phyloP scores from a whole-genome alignment of 202 grass and related monocot species.

The Schoenoplectus tabernaemontani region DNA sequence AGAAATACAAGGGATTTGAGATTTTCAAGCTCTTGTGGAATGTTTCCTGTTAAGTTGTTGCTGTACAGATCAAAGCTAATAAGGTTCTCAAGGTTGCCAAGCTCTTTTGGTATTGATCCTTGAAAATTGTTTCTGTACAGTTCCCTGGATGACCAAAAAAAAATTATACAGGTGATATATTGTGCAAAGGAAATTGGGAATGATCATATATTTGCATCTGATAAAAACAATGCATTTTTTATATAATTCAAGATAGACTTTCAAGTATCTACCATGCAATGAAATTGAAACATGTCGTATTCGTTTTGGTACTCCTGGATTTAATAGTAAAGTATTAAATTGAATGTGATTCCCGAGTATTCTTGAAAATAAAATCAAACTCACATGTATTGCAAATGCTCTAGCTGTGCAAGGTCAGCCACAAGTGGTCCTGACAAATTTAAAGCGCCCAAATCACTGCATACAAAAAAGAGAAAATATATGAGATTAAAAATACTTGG shows the following conservation, averaged over 20 bases:
- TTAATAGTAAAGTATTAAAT: neutral
- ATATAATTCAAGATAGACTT: neutral
- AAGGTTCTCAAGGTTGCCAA: conserved; percentile 56
- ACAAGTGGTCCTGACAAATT: conserved; percentile 65
- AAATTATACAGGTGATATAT: too few relatives aligned
- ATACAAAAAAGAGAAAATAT: neutral
- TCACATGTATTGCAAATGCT: conserved; percentile 75
- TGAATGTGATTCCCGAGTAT: neutral
- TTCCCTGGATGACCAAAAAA: conserved; percentile 33
- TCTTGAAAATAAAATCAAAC: neutral
- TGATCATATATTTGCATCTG: too few relatives aligned
- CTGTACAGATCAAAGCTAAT: conserved; percentile 66
- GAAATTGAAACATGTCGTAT: neutral
- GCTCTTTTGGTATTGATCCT: conserved; percentile 42
- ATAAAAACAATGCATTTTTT: too few relatives aligned
- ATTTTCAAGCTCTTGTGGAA: conserved; percentile 53
- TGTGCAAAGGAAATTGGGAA: too few relatives aligned
- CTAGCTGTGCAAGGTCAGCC: conserved; percentile 45
- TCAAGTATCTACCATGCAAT: neutral
- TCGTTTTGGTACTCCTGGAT: neutral
- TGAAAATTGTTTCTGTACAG: conserved; percentile 72
- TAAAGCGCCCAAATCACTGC: conserved; percentile 66
- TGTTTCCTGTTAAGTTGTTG: conserved; percentile 57
- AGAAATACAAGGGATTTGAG: conserved; percentile 57
- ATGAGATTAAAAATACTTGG: too few relatives aligned